Evolutionary conservation across 371 early-diverging fungal genomes (phyloP), one percentile per base, ranked within the genome.

Genomic region (Zychaea mexicana): DNA sequence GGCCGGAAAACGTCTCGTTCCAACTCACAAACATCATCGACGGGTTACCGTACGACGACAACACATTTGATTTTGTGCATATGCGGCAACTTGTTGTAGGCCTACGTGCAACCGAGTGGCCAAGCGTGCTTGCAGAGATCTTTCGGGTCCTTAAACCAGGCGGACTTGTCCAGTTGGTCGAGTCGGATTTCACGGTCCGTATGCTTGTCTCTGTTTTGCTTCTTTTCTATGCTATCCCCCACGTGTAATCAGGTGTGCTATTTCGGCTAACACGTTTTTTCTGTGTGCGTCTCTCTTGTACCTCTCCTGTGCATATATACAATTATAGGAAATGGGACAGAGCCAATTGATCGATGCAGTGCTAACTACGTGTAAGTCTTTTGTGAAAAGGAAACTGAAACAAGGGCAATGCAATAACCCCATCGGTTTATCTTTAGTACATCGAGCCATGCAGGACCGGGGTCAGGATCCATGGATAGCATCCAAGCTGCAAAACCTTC

Each of bases 61-160:
- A 81, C 30, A 63, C 77, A 5, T 81, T 84, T 65, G 82, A 81
- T 65, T 74, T 73, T 56, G 65, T 83, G 17, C 79, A 83, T 65
- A 74, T 79, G 73, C 75, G 80, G n/a, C 65, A 77, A 27, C 47
- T 83, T 52, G 61, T 76, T 17, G 66, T 69, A 15, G 78, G 72
- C 3, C 58, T 79, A 24, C 65, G 72, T 7, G 26, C 47, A 36
- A 17, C 31, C 17, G 83, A 79, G 60, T 83, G 81, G 81, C 60
- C 72, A 31, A 19, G 17, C 1, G 69, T 77, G 2, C 42, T 81
- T 6, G 57, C 38, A 24, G 81, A 83, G 55, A 68, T 77, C 31
- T 62, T 61, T 60, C 78, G 83, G 33, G 79, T 81, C 12, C 69
- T 80, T 3, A 83, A 83, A 72, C 74, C 73, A 1, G 79, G 78